Evolutionary conservation across 176 grass and related monocot genomes (phyloP).

Genomic region (Triticum urartu): DNA sequence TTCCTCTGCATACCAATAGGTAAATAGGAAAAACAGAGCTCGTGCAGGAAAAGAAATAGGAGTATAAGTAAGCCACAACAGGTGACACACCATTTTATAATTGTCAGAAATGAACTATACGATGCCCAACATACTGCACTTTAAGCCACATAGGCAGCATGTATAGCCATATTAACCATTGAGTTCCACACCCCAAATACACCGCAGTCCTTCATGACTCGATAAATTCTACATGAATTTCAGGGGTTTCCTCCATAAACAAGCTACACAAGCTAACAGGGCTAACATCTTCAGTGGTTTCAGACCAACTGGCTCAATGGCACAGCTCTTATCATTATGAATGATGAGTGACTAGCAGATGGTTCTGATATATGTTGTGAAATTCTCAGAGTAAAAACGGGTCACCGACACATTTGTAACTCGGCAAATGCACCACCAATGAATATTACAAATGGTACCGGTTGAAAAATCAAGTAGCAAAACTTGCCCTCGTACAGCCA

Average conservation of each 20-base stretch:
- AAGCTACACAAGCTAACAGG: neutral
- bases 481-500: neutral
- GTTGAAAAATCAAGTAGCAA: neutral
- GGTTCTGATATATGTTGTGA: neutral
- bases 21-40: neutral
- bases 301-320: neutral
- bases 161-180: neutral
- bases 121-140: neutral
- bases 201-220: neutral
- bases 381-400: neutral
- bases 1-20: neutral
- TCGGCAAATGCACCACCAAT: neutral
- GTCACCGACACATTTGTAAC: neutral
- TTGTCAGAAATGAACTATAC: neutral
- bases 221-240: neutral
- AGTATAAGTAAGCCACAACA: neutral
- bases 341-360: neutral
- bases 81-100: neutral
- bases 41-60: no score
- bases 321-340: neutral
- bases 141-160: neutral
- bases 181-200: no score
- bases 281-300: neutral
- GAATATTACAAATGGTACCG: neutral
- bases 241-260: neutral